Evolutionary conservation across 495 filamentous ascomycete species (phyloP).

Genomic region (Daldinia concentrica): DNA sequence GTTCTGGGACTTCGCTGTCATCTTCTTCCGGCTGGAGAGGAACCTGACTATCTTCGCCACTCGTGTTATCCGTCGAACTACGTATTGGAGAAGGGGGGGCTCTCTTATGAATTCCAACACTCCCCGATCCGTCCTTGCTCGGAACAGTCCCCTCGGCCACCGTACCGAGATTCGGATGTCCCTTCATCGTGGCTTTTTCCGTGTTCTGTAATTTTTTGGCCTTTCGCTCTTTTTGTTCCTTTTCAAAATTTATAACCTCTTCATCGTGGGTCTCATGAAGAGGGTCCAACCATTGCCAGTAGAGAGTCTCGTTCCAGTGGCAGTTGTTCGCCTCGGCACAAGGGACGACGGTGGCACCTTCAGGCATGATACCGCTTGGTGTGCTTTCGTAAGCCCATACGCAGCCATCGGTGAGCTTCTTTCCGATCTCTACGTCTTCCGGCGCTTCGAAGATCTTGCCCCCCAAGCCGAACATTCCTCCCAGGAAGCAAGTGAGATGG

Average conservation of each 20-base stretch:
- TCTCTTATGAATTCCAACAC: slow-evolving; percentile 27
- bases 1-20: slow-evolving; percentile 40
- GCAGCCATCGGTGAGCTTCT: slow-evolving; percentile 88
- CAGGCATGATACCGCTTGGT: slow-evolving; percentile 90
- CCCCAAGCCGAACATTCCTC: slow-evolving; percentile 92
- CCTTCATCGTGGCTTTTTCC: slow-evolving; percentile 35
- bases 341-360: slow-evolving; percentile 69
- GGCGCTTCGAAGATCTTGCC: slow-evolving; percentile 85
- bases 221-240: slow-evolving; percentile 48
- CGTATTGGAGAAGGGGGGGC: slow-evolving; percentile 6
- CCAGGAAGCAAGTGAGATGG: slow-evolving; percentile 89
- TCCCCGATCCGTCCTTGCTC: slow-evolving; percentile 12
- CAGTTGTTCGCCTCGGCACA: slow-evolving; percentile 75
- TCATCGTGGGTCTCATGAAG: slow-evolving; percentile 47
- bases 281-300: slow-evolving; percentile 66
- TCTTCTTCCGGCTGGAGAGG: slow-evolving; percentile 40
- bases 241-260: slow-evolving; percentile 53
- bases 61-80: background rate
- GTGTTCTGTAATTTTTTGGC: slow-evolving; percentile 25
- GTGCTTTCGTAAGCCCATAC: slow-evolving; percentile 91
- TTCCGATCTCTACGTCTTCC: slow-evolving; percentile 81
- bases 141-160: slow-evolving; percentile 11
- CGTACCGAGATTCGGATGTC: slow-evolving; percentile 23
- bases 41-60: slow-evolving; percentile 32
- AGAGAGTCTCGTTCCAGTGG: slow-evolving; percentile 78